Conservation (phyloP, 345 rosid genomes). For the Ceriops zippeliana region DNA sequence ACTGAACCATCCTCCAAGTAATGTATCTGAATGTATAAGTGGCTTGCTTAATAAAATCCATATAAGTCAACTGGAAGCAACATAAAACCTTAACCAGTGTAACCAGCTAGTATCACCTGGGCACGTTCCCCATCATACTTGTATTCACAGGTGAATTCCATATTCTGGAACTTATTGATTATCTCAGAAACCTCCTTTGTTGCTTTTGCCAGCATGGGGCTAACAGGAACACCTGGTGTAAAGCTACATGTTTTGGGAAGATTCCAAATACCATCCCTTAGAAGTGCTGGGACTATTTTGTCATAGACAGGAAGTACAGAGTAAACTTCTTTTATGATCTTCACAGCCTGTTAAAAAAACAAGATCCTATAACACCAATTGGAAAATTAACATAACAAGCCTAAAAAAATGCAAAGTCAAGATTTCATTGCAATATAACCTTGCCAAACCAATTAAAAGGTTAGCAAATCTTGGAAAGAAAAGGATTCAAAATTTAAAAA, state of each 20-base stretch:
- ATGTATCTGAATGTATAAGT: conserved; percentile 55
- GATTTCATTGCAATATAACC: not conserved
- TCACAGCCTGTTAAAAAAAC: conserved; percentile 61
- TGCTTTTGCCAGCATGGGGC: conserved; percentile 97
- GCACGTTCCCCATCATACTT: conserved; percentile 99
- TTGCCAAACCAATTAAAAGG: too few relatives aligned
- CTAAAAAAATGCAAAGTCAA: not conserved
- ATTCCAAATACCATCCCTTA: conserved; percentile 76
- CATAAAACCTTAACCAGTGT: conserved; percentile 7
- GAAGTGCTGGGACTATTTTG: conserved; percentile 77
- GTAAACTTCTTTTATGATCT: conserved; percentile 80
- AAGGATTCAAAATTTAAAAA: too few relatives aligned
- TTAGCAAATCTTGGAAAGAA: too few relatives aligned
- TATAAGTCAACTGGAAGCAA: not conserved
- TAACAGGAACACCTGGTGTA: conserved; percentile 78
- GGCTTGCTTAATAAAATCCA: not conserved
- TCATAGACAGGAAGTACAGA: conserved; percentile 93
- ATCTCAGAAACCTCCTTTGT: conserved; percentile 83
- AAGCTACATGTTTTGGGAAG: conserved; percentile 69
- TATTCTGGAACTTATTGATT: conserved; percentile 75
- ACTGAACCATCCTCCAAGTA: conserved; percentile 79
- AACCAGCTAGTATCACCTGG: conserved; percentile 50
- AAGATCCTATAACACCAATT: not conserved
- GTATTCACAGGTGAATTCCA: conserved; percentile 76
- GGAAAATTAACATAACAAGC: not conserved